Percentiles rank a stretch among this genome's conserved stretches.
Evolutionary conservation across 495 filamentous ascomycete species (phyloP).

Genomic region (Neurospora sp.): DNA sequence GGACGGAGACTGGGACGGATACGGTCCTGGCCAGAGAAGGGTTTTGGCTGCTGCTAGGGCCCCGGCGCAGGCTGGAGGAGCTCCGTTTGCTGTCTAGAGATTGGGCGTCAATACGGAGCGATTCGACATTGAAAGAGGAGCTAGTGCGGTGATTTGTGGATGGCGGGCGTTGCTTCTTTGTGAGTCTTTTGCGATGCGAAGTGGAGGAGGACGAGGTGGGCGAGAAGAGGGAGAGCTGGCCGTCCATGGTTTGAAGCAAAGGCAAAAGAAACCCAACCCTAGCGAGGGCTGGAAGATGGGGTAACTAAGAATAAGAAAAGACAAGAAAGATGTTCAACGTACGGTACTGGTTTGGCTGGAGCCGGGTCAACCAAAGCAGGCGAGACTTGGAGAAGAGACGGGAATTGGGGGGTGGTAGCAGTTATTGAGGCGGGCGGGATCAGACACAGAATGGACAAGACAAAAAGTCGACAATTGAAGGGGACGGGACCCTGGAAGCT

Average conservation of each 20-base stretch:
- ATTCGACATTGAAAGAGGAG: slow-evolving; percentile 25
- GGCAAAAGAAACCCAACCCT: slow-evolving; percentile 14
- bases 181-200: slow-evolving; percentile 41
- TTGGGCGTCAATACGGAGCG: slow-evolving; percentile 41
- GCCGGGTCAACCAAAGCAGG: not conserved
- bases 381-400: not conserved
- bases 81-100: slow-evolving; percentile 45
- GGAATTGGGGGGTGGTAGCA: slow-evolving; percentile 1
- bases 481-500: not conserved
- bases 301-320: slow-evolving; percentile 15
- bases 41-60: slow-evolving; percentile 40
- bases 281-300: slow-evolving; percentile 18
- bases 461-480: not conserved
- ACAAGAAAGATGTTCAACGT: slow-evolving; percentile 9
- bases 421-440: slow-evolving; percentile 19
- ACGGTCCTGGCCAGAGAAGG: slow-evolving; percentile 41
- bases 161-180: slow-evolving; percentile 42
- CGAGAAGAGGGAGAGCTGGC: slow-evolving; percentile 21
- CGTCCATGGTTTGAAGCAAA: slow-evolving; percentile 25
- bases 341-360: slow-evolving; percentile 3
- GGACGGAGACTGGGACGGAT: slow-evolving; percentile 8
- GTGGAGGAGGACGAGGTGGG: slow-evolving; percentile 22
- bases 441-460: not conserved
- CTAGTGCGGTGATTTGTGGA: slow-evolving; percentile 27
- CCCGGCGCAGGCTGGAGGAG: slow-evolving; percentile 51